Evolutionary conservation across 108 stramenopile species (phyloP).

Genomic region (Thalassiosira profunda): DNA sequence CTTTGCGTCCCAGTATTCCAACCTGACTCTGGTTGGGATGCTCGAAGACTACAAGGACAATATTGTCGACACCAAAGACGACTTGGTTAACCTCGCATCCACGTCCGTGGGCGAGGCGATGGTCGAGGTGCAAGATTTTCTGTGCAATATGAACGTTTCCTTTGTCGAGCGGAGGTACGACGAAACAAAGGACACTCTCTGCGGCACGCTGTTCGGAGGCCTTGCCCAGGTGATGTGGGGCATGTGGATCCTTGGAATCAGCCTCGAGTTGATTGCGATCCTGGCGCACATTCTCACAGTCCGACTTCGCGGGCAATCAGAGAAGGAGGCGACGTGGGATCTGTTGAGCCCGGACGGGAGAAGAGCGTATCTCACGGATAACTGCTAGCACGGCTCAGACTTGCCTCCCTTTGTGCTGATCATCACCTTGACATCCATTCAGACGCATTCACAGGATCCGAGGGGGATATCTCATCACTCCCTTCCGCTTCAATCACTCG

Average conservation of each 20-base stretch:
- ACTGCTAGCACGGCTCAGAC: too few species aligned
- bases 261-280: conserved; percentile 39
- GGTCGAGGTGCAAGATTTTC: conserved; percentile 48
- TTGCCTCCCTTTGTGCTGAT: too few species aligned
- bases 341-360: not conserved
- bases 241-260: conserved; percentile 38
- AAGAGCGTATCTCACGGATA: not conserved
- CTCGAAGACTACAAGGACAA: conserved; percentile 32
- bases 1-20: conserved; percentile 25
- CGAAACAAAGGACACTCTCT: conserved; percentile 32
- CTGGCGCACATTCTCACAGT: conserved; percentile 23
- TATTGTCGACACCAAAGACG: conserved; percentile 30
- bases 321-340: too few species aligned
- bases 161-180: conserved; percentile 40
- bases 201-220: conserved; percentile 38
- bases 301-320: conserved; percentile 12
- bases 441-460: conserved; percentile 19
- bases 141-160: conserved; percentile 53
- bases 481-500: conserved; percentile 73
- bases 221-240: conserved; percentile 36
- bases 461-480: conserved; percentile 33
- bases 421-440: conserved; percentile 32
- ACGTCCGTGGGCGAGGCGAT: conserved; percentile 58
- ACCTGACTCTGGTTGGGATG: conserved; percentile 32
- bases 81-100: conserved; percentile 38